Evolutionary conservation across 2,329 filamentous ascomycete species (phyloP).

Genomic region (Calonectria henricotiae): DNA sequence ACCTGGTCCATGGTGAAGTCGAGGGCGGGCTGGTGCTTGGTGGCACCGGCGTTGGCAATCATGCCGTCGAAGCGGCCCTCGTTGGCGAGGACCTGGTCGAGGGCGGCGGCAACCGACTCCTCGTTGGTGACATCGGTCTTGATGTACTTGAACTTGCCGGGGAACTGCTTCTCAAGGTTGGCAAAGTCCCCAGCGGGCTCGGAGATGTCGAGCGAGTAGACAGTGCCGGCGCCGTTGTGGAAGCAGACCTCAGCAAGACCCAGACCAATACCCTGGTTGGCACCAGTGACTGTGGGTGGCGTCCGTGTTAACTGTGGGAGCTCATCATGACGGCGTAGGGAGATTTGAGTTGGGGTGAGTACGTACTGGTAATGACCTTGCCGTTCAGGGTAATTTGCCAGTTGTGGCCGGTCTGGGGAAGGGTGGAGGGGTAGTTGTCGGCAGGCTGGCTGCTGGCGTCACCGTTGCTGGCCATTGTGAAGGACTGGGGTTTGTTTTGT

Average conservation of each 20-base stretch:
- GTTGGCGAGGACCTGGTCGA: conserved; percentile 60
- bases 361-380: conserved; percentile 61
- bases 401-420: conserved; percentile 56
- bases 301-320: conserved; percentile 2
- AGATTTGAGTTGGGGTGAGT: not conserved
- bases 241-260: conserved; percentile 66
- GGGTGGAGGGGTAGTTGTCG: conserved; percentile 53
- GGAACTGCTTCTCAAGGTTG: conserved; percentile 59
- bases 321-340: not conserved
- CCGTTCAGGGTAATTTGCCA: conserved; percentile 57
- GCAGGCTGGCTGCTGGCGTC: conserved; percentile 15
- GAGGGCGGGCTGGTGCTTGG: conserved; percentile 68
- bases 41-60: conserved; percentile 68
- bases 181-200: conserved; percentile 50
- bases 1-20: conserved; percentile 58
- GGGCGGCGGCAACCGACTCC: conserved; percentile 59
- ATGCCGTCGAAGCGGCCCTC: conserved; percentile 65
- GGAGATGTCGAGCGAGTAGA: conserved; percentile 52
- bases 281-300: conserved; percentile 57
- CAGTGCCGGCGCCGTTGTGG: conserved; percentile 60
- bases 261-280: conserved; percentile 64
- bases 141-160: conserved; percentile 62
- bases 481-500: not conserved
- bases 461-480: conserved; percentile 31
- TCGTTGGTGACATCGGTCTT: conserved; percentile 65